These are phyloP conservation scores for Zasmidium cellare DNA, from an alignment of 2,329 filamentous ascomycete genomes.

Conservation along the genomic window DNA sequence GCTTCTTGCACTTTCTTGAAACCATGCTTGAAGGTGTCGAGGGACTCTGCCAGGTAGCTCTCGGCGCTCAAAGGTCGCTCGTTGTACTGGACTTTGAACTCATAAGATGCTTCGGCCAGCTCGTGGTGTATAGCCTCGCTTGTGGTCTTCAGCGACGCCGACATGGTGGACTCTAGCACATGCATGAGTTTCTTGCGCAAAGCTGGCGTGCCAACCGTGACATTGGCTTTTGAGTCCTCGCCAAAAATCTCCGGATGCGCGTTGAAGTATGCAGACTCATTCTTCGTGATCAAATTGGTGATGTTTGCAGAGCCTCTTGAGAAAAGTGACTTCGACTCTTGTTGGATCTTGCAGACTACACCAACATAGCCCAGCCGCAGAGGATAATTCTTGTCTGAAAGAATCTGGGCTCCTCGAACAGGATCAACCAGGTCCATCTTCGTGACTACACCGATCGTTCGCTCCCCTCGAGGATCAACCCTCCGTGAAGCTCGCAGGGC, in stretches of 20 bases:
- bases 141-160: conserved; percentile 82
- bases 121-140: conserved; percentile 92
- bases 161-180: conserved; percentile 96
- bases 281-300: conserved; percentile 76
- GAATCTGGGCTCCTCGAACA: conserved; percentile 70
- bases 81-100: conserved; percentile 99
- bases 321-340: conserved; percentile 68
- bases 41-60: conserved; percentile 90
- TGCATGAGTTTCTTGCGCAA: conserved; percentile 96
- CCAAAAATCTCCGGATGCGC: conserved; percentile 81
- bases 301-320: conserved; percentile 80
- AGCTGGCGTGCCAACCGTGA: conserved; percentile 79
- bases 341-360: conserved; percentile 81
- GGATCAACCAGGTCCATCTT: conserved; percentile 98
- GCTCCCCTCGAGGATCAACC: conserved; percentile 89
- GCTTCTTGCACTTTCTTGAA: conserved; percentile 91
- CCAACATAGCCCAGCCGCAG: conserved; percentile 94
- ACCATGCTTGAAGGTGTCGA: conserved; percentile 95
- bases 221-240: conserved; percentile 57
- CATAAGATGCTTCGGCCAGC: conserved; percentile 93
- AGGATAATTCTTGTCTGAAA: conserved; percentile 90
- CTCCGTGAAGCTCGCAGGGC: conserved; percentile 84
- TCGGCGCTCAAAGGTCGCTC: conserved; percentile 92
- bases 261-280: conserved; percentile 85
- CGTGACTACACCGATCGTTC: conserved; percentile 97